Evolutionary conservation across 345 rosid genomes (phyloP).

Genomic region (Aegle marmelos): DNA sequence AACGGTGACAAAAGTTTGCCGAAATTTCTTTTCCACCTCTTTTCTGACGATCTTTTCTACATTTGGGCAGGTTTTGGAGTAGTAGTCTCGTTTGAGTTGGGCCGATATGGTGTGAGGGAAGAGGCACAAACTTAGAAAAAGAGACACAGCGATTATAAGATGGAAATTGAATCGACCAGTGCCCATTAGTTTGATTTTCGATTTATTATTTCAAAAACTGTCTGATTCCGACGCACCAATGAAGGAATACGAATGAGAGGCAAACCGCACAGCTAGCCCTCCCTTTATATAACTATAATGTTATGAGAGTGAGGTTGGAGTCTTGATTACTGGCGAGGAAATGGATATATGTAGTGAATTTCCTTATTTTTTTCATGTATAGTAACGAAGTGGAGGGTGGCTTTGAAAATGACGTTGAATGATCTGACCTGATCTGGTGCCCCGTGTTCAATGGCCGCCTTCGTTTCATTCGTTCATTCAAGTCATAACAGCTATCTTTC

Average conservation of each 20-base stretch:
- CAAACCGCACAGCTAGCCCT: background rate
- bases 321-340: conserved; percentile 12
- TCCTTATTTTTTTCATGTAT: too few species aligned
- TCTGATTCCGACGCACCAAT: background rate
- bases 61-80: conserved; percentile 57
- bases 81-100: conserved; percentile 51
- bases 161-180: conserved; percentile 28
- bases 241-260: background rate
- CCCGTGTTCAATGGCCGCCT: conserved; percentile 29
- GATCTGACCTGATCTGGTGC: background rate
- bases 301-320: conserved; percentile 4
- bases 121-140: conserved; percentile 38
- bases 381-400: too few species aligned
- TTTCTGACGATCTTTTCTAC: conserved; percentile 58
- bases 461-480: background rate
- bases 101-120: conserved; percentile 50
- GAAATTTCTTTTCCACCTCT: conserved; percentile 43
- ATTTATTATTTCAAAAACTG: background rate
- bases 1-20: conserved; percentile 63
- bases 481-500: background rate
- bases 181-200: background rate
- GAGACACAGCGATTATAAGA: conserved; percentile 30
- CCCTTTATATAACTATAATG: background rate
- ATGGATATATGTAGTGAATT: background rate
- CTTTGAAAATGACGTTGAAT: conserved; percentile 12